phyloP scores from a whole-genome alignment of 129 eudicot genomes.

The Oenanthe sinensis region DNA sequence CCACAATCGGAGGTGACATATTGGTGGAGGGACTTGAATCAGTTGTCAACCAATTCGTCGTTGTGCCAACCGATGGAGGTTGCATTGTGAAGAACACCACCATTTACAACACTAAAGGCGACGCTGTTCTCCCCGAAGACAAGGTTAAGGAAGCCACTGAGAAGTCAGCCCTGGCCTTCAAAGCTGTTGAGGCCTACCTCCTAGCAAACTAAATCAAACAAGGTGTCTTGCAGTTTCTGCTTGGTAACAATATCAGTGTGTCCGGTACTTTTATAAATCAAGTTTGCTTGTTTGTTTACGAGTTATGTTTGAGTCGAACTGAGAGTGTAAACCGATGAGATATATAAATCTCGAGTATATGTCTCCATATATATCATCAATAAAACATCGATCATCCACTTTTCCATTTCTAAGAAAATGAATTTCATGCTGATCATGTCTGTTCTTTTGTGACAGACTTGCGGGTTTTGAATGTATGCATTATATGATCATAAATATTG shows the following conservation, averaged over 20 bases:
- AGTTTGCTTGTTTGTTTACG: slow-evolving; percentile 2
- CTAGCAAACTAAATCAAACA: slow-evolving; percentile 9
- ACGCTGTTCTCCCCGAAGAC: slow-evolving; percentile 8
- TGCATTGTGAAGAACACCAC: slow-evolving; percentile 12
- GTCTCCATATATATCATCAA: neutral
- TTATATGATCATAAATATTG: neutral
- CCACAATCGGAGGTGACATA: slow-evolving; percentile 4
- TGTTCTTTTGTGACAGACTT: too few relatives aligned
- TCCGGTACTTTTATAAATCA: neutral
- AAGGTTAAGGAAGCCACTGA: slow-evolving; percentile 5
- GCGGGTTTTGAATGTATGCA: too few relatives aligned
- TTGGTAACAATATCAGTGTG: neutral
- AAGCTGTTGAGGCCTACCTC: slow-evolving; percentile 19
- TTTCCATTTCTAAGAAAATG: neutral
- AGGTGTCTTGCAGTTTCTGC: neutral
- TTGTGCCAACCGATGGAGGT: slow-evolving; percentile 3
- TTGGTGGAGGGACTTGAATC: slow-evolving; percentile 9
- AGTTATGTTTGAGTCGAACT: neutral
- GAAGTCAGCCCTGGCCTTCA: neutral
- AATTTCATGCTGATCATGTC: neutral
- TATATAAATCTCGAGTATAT: neutral
- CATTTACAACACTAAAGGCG: slow-evolving; percentile 14
- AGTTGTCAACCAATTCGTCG: neutral
- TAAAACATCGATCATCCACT: neutral
- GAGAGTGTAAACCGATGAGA: neutral